These are phyloP conservation scores for Nemania diffusa DNA, from an alignment of 2,329 filamentous ascomycete genomes.

Conservation along the genomic window DNA sequence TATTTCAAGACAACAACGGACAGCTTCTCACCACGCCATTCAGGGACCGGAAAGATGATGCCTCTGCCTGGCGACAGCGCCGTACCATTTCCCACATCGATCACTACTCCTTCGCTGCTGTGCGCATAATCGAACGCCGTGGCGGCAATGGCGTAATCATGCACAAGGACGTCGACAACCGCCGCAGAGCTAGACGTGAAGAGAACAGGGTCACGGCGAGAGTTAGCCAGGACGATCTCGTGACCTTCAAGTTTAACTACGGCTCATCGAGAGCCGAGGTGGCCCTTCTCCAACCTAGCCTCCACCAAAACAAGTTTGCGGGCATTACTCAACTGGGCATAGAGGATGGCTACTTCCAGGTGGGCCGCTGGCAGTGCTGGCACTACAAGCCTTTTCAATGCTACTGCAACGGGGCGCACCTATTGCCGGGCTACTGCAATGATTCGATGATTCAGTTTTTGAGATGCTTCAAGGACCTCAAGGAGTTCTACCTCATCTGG, in stretches of 20 bases:
- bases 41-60: background rate
- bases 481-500: slow-evolving; percentile 48
- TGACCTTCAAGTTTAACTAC: slow-evolving; percentile 21
- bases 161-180: background rate
- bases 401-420: background rate
- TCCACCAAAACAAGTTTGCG: background rate
- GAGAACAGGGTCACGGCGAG: slow-evolving; percentile 15
- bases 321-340: slow-evolving; percentile 35
- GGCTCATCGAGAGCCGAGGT: background rate
- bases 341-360: background rate
- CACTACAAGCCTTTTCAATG: background rate
- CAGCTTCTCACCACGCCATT: background rate
- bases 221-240: slow-evolving; percentile 28
- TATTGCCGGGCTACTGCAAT: background rate
- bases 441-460: slow-evolving; percentile 29
- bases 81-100: slow-evolving; percentile 8
- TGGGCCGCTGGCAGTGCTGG: background rate
- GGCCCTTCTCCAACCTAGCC: background rate
- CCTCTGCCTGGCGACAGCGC: slow-evolving; percentile 39
- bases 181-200: background rate
- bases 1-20: background rate
- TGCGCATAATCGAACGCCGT: background rate
- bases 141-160: background rate
- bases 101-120: background rate
- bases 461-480: slow-evolving; percentile 44